Percentiles rank a stretch among this genome's conserved stretches.
These are phyloP conservation scores for Crataegus laevigata DNA, from an alignment of 306 rosid genomes.

Conservation along the genomic window DNA sequence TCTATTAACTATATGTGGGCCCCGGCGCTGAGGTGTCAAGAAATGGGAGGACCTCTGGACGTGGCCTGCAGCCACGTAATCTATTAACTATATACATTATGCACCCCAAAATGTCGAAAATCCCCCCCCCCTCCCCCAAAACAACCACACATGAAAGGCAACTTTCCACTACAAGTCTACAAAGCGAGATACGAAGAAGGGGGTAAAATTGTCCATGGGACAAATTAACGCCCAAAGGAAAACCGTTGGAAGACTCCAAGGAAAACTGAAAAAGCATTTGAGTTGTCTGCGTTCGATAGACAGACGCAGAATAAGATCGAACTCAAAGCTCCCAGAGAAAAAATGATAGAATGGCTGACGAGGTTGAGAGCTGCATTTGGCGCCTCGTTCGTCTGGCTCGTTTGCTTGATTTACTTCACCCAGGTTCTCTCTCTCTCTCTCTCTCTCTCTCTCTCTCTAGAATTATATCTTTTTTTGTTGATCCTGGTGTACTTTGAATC, in stretches of 20 bases:
- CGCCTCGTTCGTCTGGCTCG: constrained; percentile 65
- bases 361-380: constrained; percentile 55
- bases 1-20: not conserved
- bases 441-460: not conserved
- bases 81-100: not conserved
- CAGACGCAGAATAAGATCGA: not conserved
- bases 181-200: not conserved
- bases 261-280: not conserved
- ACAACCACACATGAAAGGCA: too few relatives aligned
- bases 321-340: not conserved
- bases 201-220: constrained; percentile 30
- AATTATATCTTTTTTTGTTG: not conserved
- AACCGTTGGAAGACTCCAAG: constrained; percentile 18
- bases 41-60: constrained; percentile 29
- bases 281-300: not conserved
- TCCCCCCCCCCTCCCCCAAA: not conserved
- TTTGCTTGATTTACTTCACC: constrained; percentile 86
- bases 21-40: constrained; percentile 29
- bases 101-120: constrained; percentile 12
- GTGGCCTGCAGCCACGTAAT: constrained; percentile 16
- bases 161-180: not conserved
- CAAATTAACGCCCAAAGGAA: not conserved
- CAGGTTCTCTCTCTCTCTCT: constrained; percentile 41
- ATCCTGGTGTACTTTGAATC: not conserved
- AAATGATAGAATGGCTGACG: constrained; percentile 60